Conservation (phyloP, 2,329 filamentous ascomycete genomes). For the Diplodia intermedia region DNA sequence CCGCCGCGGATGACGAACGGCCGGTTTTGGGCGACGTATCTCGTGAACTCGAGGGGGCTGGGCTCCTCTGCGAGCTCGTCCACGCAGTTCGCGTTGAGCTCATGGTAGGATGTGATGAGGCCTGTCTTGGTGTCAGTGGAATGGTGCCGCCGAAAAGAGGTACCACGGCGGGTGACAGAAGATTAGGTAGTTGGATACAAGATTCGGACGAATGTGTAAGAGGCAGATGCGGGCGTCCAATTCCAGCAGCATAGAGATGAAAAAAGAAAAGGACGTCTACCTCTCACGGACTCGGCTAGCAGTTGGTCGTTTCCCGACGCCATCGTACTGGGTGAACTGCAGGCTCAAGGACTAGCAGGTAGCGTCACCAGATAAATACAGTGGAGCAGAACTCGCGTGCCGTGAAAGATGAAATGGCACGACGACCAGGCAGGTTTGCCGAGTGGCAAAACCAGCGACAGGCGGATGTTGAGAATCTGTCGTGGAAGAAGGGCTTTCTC, state of each 20-base stretch:
- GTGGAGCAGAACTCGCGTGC: no score
- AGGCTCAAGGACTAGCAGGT: no score
- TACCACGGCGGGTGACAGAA: no score
- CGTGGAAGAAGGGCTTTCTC: background rate
- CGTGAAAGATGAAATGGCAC: background rate
- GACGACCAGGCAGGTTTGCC: background rate
- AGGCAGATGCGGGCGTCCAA: no score
- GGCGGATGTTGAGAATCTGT: background rate
- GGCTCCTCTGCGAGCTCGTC: conserved; percentile 70
- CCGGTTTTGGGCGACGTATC: conserved; percentile 74
- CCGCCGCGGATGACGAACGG: conserved; percentile 75
- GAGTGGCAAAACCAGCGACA: background rate
- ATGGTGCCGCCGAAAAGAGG: background rate
- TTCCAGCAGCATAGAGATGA: background rate
- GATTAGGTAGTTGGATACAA: no score
- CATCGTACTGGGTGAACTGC: background rate
- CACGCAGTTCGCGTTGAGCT: conserved; percentile 68
- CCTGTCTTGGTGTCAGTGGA: conserved; percentile 43
- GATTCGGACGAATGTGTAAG: no score
- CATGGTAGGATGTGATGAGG: conserved; percentile 73
- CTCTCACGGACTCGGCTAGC: conserved; percentile 46
- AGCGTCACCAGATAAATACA: no score
- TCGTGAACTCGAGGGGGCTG: conserved; percentile 79
- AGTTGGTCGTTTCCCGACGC: background rate
- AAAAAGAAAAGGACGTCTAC: conserved; percentile 33